Conservation (phyloP, 306 rosid species). For the Rubus idaeus region DNA sequence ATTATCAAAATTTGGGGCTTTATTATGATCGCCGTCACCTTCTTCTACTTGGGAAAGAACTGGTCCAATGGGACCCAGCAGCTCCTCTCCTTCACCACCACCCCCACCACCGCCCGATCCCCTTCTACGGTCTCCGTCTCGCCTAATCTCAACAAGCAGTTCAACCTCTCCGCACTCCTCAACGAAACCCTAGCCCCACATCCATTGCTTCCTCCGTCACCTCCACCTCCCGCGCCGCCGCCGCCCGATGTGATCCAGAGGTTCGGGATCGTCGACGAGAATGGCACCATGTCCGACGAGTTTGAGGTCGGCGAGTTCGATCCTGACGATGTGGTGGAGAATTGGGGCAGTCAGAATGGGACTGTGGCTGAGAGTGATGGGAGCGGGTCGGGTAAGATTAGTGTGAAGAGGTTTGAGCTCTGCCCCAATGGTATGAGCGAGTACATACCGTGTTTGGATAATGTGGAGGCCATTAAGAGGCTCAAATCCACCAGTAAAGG, state of each 20-base stretch:
- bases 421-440: slow-evolving; percentile 64
- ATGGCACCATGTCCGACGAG: slow-evolving; percentile 83
- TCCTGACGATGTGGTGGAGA: slow-evolving; percentile 58
- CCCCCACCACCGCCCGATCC: slow-evolving; percentile 23
- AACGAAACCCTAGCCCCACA: slow-evolving; percentile 23
- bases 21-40: slow-evolving; percentile 45
- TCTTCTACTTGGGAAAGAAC: slow-evolving; percentile 77
- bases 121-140: slow-evolving; percentile 49
- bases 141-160: slow-evolving; percentile 51
- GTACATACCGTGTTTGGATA: slow-evolving; percentile 93
- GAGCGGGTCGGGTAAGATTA: slow-evolving; percentile 24
- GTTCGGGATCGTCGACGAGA: slow-evolving; percentile 73
- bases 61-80: slow-evolving; percentile 71
- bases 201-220: slow-evolving; percentile 5
- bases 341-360: slow-evolving; percentile 67
- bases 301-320: slow-evolving; percentile 76
- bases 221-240: slow-evolving; percentile 27
- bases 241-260: slow-evolving; percentile 34
- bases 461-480: slow-evolving; percentile 55
- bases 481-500: slow-evolving; percentile 67
- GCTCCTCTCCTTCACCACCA: slow-evolving; percentile 62
- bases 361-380: slow-evolving; percentile 32
- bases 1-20: slow-evolving; percentile 48
- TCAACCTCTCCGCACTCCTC: slow-evolving; percentile 49
- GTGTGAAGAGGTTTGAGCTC: slow-evolving; percentile 50